Evolutionary conservation across 1,139 yeast species (phyloP).

Genomic region (Scheffersomyces insectosa): DNA sequence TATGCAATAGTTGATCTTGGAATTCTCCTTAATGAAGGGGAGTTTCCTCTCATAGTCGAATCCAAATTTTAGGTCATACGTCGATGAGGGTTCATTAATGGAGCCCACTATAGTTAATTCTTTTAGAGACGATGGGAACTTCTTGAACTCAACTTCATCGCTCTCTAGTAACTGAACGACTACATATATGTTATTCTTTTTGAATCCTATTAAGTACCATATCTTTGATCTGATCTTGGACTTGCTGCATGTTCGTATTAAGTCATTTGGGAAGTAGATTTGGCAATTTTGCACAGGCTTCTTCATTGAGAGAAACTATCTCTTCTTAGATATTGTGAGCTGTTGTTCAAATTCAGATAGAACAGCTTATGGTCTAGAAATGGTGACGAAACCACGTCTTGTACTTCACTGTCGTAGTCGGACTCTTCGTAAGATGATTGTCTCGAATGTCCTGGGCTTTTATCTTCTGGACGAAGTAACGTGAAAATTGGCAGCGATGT

Average conservation of each 20-base stretch:
- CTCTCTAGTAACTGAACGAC: slow-evolving; percentile 21
- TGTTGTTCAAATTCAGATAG: slow-evolving; percentile 40
- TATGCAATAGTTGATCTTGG: slow-evolving; percentile 28
- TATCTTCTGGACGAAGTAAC: not conserved
- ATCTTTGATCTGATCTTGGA: slow-evolving; percentile 1
- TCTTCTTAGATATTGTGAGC: slow-evolving; percentile 44
- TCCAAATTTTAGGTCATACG: slow-evolving; percentile 10
- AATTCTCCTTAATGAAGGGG: slow-evolving; percentile 3
- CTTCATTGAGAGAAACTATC: slow-evolving; percentile 35
- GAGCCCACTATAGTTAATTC: slow-evolving; percentile 23
- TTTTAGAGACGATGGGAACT: slow-evolving; percentile 11
- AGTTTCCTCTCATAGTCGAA: slow-evolving; percentile 2
- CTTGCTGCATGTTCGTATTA: slow-evolving; percentile 13
- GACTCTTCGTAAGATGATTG: not conserved
- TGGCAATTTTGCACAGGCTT: slow-evolving; percentile 23
- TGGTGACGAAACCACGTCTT: slow-evolving; percentile 6
- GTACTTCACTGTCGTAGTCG: slow-evolving; percentile 7
- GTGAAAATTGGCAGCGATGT: not conserved
- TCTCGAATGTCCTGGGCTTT: not conserved
- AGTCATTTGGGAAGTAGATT: slow-evolving; percentile 39
- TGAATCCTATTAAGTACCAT: slow-evolving; percentile 29
- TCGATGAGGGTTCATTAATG: slow-evolving; percentile 9
- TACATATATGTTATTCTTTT: slow-evolving; percentile 23
- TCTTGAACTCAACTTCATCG: slow-evolving; percentile 2
- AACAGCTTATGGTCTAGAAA: slow-evolving; percentile 24